phyloP scores from a whole-genome alignment of 768 basidiomycete species.

The Astraeus odoratus region DNA sequence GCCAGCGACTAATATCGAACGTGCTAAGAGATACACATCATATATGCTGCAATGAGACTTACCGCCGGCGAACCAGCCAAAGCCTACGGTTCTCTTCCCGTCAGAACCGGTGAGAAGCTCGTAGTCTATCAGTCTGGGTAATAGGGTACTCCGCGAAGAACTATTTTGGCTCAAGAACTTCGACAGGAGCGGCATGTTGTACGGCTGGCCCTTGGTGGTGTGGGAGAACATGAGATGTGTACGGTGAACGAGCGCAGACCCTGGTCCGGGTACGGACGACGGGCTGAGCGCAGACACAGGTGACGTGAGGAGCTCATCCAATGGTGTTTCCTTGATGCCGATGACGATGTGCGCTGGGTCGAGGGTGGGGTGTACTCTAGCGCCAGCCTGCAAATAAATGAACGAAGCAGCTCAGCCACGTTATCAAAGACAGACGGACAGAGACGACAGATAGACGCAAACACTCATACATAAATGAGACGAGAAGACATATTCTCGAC shows the following conservation, averaged over 20 bases:
- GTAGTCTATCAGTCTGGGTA: conserved; percentile 71
- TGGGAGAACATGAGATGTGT: conserved; percentile 92
- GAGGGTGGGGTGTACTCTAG: conserved; percentile 51
- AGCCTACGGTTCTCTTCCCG: conserved; percentile 78
- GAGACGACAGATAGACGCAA: too few species aligned
- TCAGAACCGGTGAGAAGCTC: conserved; percentile 62
- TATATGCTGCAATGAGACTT: conserved; percentile 11
- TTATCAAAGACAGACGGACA: background rate
- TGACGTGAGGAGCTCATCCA: conserved; percentile 49
- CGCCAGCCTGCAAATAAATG: conserved; percentile 58
- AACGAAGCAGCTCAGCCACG: conserved; percentile 1
- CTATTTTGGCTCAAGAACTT: conserved; percentile 42
- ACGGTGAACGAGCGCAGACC: conserved; percentile 34
- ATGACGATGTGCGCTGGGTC: conserved; percentile 65
- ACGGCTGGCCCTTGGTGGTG: conserved; percentile 79
- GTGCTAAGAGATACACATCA: background rate
- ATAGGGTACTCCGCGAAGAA: conserved; percentile 9
- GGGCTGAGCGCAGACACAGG: conserved; percentile 27
- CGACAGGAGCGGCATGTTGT: conserved; percentile 75
- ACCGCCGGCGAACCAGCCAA: conserved; percentile 93
- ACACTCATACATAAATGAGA: too few species aligned
- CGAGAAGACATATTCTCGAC: too few species aligned
- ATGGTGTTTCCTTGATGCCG: conserved; percentile 85
- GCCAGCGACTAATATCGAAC: conserved; percentile 56
- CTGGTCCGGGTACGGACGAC: conserved; percentile 1